Percentiles rank a stretch among this genome's conserved stretches.
phyloP scores from a whole-genome alignment of 2,329 filamentous ascomycete species.

The Paradendryphiella salina region DNA sequence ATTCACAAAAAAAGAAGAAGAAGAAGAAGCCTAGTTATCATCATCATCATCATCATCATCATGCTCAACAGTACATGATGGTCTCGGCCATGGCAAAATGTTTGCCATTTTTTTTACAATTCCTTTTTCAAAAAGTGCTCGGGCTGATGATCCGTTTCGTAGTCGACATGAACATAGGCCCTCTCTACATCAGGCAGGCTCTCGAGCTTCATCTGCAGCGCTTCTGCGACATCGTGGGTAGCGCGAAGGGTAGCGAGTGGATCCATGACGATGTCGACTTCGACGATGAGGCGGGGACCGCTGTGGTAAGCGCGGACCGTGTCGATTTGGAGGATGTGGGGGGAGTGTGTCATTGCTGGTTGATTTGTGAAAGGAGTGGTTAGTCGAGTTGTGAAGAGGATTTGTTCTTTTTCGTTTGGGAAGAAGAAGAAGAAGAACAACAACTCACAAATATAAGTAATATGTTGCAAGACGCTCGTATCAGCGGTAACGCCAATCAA shows the following conservation, averaged over 20 bases:
- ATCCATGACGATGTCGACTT: conserved; percentile 96
- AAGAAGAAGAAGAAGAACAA: not conserved
- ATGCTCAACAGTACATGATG: too few species aligned
- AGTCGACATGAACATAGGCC: conserved; percentile 96
- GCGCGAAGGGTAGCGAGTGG: conserved; percentile 69
- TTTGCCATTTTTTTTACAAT: conserved; percentile 48
- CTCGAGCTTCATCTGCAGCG: conserved; percentile 91
- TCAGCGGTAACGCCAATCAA: conserved; percentile 88
- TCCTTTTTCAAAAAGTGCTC: conserved; percentile 75
- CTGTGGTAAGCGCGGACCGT: conserved; percentile 94
- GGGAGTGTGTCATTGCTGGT: conserved; percentile 80
- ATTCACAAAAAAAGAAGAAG: too few species aligned
- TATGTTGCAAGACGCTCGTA: conserved; percentile 84
- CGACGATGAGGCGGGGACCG: conserved; percentile 84
- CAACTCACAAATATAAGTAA: conserved; percentile 81
- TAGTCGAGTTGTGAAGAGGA: too few species aligned
- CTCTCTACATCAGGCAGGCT: conserved; percentile 88
- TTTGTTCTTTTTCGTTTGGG: conserved; percentile 21
- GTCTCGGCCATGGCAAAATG: too few species aligned
- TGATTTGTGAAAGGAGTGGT: too few species aligned
- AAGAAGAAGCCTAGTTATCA: too few species aligned
- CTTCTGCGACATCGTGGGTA: conserved; percentile 92
- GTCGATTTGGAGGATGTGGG: conserved; percentile 79
- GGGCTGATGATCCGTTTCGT: conserved; percentile 92
- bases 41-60: not conserved